Percentiles rank a stretch among this genome's conserved stretches.
These are phyloP conservation scores for Globisporangium okanoganense DNA, from an alignment of 352 stramenopile genomes.

Conservation along the genomic window DNA sequence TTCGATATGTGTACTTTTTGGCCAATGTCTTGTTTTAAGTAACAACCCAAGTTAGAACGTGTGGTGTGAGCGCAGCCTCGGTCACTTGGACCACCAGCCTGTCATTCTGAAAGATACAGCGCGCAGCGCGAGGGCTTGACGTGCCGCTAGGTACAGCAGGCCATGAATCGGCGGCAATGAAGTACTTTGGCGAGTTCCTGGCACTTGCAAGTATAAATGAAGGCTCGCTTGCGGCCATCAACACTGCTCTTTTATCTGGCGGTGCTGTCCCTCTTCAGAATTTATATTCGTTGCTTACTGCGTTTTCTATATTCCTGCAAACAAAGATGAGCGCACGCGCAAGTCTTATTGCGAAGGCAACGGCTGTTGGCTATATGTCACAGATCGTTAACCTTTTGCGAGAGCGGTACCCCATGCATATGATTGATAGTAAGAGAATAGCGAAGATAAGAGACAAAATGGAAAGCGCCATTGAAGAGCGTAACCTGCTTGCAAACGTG, in stretches of 20 bases:
- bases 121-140: background rate
- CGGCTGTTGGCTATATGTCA: background rate
- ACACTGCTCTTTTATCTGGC: background rate
- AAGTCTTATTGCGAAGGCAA: background rate
- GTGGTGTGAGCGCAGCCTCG: too few relatives aligned
- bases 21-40: too few relatives aligned
- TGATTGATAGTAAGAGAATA: slow-evolving; percentile 12
- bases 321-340: background rate
- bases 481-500: slow-evolving; percentile 16
- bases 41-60: background rate
- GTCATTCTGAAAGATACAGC: background rate
- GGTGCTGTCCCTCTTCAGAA: background rate
- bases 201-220: background rate
- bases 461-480: slow-evolving; percentile 17
- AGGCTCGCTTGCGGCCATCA: background rate
- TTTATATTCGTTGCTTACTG: slow-evolving; percentile 1
- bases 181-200: background rate
- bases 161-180: background rate
- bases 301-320: slow-evolving; percentile 1
- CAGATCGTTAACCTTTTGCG: slow-evolving; percentile 10
- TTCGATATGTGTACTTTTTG: background rate
- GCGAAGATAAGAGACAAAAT: slow-evolving; percentile 24
- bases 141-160: background rate
- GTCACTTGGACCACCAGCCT: background rate
- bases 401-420: slow-evolving; percentile 3